These are phyloP conservation scores for Trichosporon ovoides DNA, from an alignment of 1,284 basidiomycete species.

Conservation along the genomic window DNA sequence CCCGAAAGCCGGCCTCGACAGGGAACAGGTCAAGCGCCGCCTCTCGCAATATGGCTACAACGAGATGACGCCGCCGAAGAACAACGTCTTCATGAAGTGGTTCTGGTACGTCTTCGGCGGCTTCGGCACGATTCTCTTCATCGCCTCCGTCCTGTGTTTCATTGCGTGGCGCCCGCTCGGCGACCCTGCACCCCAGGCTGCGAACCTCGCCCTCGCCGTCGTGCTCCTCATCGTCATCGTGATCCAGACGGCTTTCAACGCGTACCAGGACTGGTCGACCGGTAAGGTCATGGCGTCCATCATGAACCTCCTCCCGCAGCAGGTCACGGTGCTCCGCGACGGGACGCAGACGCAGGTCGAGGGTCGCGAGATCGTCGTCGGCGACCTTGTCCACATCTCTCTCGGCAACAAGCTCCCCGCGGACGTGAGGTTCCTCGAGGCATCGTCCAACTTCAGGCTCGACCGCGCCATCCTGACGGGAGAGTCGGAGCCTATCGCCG, in stretches of 20 bases:
- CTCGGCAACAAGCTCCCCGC: conserved; percentile 52
- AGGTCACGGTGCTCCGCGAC: conserved; percentile 46
- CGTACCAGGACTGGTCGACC: conserved; percentile 46
- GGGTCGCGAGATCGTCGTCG: conserved; percentile 45
- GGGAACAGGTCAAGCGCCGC: conserved; percentile 53
- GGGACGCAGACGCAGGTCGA: conserved; percentile 38
- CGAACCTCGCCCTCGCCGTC: conserved; percentile 52
- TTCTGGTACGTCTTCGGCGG: conserved; percentile 53
- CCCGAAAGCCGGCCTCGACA: conserved; percentile 53
- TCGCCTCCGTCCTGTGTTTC: conserved; percentile 52
- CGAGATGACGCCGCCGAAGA: conserved; percentile 46
- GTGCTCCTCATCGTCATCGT: conserved; percentile 51
- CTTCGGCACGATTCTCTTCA: conserved; percentile 58
- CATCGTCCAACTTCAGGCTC: conserved; percentile 56
- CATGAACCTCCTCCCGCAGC: conserved; percentile 49
- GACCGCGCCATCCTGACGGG: conserved; percentile 64
- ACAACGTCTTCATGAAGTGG: conserved; percentile 47
- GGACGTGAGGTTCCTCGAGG: conserved; percentile 54
- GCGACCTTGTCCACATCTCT: conserved; percentile 46
- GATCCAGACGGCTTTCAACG: conserved; percentile 49
- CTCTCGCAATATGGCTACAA: conserved; percentile 49
- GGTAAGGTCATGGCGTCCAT: conserved; percentile 51
- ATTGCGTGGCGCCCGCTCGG: conserved; percentile 52
- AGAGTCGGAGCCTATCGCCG: conserved; percentile 57
- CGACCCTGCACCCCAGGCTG: conserved; percentile 47